A percentile compares a stretch with the other conserved stretches of the same genome.
phyloP scores from a whole-genome alignment of 768 basidiomycete genomes.

The Goffeauzyma gilvescens region DNA sequence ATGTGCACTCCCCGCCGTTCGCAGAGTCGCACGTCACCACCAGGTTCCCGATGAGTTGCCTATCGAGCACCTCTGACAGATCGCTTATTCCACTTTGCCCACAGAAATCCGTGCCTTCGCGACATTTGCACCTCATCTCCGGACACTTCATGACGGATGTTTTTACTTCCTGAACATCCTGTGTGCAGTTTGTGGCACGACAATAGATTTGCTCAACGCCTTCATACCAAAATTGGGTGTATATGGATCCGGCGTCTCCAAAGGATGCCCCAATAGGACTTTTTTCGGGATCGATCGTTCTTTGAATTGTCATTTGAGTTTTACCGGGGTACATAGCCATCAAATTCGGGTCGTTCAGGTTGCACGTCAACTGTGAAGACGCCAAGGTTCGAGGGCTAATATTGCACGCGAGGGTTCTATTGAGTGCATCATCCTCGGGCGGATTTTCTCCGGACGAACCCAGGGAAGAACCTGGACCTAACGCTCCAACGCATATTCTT shows the following conservation, averaged over 20 bases:
- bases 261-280: conserved; percentile 6
- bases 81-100: conserved; percentile 47
- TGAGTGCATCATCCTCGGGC: conserved; percentile 27
- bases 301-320: conserved; percentile 58
- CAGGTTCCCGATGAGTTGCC: neutral
- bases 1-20: conserved; percentile 44
- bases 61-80: conserved; percentile 46
- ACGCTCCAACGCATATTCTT: too few species aligned
- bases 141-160: conserved; percentile 50
- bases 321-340: conserved; percentile 53
- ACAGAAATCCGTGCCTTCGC: conserved; percentile 53
- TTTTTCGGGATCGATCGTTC: conserved; percentile 41
- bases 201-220: conserved; percentile 40
- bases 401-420: conserved; percentile 58
- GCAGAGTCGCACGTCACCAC: conserved; percentile 40
- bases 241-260: conserved; percentile 15
- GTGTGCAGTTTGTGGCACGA: conserved; percentile 48
- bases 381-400: conserved; percentile 52
- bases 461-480: neutral
- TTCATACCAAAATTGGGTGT: conserved; percentile 30
- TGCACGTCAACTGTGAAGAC: conserved; percentile 65
- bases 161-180: conserved; percentile 36
- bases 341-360: conserved; percentile 64
- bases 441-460: neutral
- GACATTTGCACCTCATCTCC: conserved; percentile 56